Evolutionary conservation across 108 stramenopile genomes (phyloP), one percentile per base, ranked within the genome.

Genomic region (Bacterosira constricta): DNA sequence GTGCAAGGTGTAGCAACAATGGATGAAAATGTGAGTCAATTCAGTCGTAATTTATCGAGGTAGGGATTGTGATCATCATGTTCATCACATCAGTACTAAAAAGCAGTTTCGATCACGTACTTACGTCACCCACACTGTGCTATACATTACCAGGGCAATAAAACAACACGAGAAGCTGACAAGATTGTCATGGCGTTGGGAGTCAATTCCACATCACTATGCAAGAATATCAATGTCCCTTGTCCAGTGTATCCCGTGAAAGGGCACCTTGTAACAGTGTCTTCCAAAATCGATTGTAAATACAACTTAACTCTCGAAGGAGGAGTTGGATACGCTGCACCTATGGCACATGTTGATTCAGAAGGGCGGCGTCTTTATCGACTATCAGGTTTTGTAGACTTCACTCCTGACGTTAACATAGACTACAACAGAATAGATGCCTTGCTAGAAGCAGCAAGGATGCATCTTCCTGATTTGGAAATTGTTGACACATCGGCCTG

Each of bases 361-460:
- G 44, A 57, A 18, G 76, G 55, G 0, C 20, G 63, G n/a, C 52
- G 63, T 3, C 46, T 77, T 2, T 69, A 77, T 41, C 67, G 68
- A 7, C 54, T 77, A 12, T 77, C 68, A 0, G 76, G 76, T 41
- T 77, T 77, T 37, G 68, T 77, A 21, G 76, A 77, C 62, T 77
- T 77, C 45, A 65, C 46, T 3, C 41, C 66, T 0, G 26, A 18
- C 3, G 62, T 44, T 26, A 55, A 77, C 34, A 44, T 31, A 11
- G 60, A 77, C 55, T 3, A 42, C 17, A 51, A 77, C 21, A 44
- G 76, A 63, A 44, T 69, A 34, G 68, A 77, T 17, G 76, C 76
- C 5, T 55, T 69, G 1, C 9, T 77, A 23, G 17, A 63, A 39
- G 69, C 76, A 27, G 58, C 76, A 44, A 54, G 69, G 46, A 30